Base-by-base conservation (phyloP, 495 filamentous ascomycete species). In the Letharia columbiana region DNA sequence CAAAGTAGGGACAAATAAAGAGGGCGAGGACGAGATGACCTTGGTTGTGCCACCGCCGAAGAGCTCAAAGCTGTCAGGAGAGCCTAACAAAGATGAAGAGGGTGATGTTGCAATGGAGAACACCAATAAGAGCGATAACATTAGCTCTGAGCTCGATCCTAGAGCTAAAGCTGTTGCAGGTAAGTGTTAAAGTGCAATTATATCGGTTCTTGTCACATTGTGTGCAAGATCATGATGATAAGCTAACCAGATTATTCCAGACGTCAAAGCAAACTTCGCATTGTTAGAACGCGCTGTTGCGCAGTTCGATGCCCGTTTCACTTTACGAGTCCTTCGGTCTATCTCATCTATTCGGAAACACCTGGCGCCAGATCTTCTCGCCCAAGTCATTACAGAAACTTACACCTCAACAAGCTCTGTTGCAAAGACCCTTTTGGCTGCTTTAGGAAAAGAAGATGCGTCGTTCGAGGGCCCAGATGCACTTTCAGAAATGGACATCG, bases 311-410 rank as follows among this genome's bases (percentile, higher is more conserved):
- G 85, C 92, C 61, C 88, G 94, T 78, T 98, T 96, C 78, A 89
- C 92, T 59, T 87, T 98, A 64, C 84, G 95, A 69, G 94, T 94
- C 64, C 84, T 98, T 64, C 89, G 94, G 62, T 96, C 92, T 65
- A 95, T 96, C 78, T 96, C 94, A 49, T 91, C 91, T 65, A 86
- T 98, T 76, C 91, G 94, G 74, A 97, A 97, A 80, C 82, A 89
- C 66, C 84, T 97, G 71, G 89, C 87, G 13, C 82, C 89, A 39
- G 90, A 91, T 70, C 85, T 95, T 70, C 82, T 96, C 67, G 80
- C 87, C 31, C 86, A 90, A 76, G 87, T 89, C 68, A 89, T 96
- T 70, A 84, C 86, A 59, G 88, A 96, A 67, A 90, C 87, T 41
- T 96, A 91, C 72, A 77, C 84, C 60, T 77, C 82, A 40, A 87